Conservation (phyloP, 441 rosid species). For the Pelargonium australe region DNA sequence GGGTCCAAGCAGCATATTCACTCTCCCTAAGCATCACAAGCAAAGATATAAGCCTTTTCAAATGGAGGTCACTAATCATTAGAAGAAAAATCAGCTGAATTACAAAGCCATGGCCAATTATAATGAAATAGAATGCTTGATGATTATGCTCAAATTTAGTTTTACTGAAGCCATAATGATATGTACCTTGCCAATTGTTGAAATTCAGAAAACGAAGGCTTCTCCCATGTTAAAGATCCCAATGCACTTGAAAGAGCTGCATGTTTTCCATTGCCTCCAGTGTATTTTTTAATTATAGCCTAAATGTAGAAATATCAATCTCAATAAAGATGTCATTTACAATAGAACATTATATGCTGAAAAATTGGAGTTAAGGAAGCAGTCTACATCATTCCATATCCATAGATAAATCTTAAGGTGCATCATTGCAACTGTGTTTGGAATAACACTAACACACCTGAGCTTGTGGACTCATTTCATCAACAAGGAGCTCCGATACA, state of each 20-base stretch:
- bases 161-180: background rate
- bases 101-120: background rate
- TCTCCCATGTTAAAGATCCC: constrained; percentile 76
- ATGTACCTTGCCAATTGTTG: constrained; percentile 67
- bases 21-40: constrained; percentile 52
- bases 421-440: background rate
- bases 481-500: constrained; percentile 86
- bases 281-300: constrained; percentile 71
- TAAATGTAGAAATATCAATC: constrained; percentile 24
- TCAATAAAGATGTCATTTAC: constrained; percentile 11
- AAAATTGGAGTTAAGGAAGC: too few relatives aligned
- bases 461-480: constrained; percentile 61
- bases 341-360: background rate
- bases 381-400: too few relatives aligned
- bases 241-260: constrained; percentile 76
- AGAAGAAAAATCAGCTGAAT: too few relatives aligned
- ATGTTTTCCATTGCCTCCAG: constrained; percentile 43
- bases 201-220: constrained; percentile 65
- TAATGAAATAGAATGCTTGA: constrained; percentile 1
- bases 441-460: constrained; percentile 38
- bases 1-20: constrained; percentile 98
- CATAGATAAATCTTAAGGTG: background rate
- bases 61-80: background rate
- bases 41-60: constrained; percentile 2
- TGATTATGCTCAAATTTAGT: constrained; percentile 5